Percentiles rank a stretch among this genome's conserved stretches.
Evolutionary conservation across 164 flowering plant species (phyloP).

Genomic region (Paratinospora sagittata): DNA sequence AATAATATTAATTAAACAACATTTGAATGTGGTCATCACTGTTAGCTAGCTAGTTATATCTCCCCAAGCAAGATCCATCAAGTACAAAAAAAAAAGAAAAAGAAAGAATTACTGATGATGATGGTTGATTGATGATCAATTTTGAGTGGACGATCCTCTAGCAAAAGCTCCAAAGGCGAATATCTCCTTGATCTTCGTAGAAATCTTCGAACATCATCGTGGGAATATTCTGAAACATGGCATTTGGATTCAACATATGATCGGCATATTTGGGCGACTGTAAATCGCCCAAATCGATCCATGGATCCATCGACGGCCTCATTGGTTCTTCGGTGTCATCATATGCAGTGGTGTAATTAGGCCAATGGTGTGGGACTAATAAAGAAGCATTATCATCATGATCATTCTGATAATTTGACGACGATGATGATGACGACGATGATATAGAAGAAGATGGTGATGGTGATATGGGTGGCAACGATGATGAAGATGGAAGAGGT

Average conservation of each 20-base stretch:
- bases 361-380: slow-evolving; percentile 7
- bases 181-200: slow-evolving; percentile 22
- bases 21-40: slow-evolving; percentile 7
- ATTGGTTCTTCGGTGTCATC: slow-evolving; percentile 10
- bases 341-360: slow-evolving; percentile 7
- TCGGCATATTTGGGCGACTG: slow-evolving; percentile 22
- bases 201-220: slow-evolving; percentile 17
- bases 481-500: slow-evolving; percentile 3
- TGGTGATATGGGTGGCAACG: neutral
- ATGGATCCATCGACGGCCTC: slow-evolving; percentile 8
- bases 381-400: slow-evolving; percentile 6
- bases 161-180: slow-evolving; percentile 32
- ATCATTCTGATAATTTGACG: slow-evolving; percentile 14
- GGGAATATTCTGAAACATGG: slow-evolving; percentile 4
- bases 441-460: slow-evolving; percentile 12
- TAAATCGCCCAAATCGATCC: slow-evolving; percentile 18
- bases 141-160: slow-evolving; percentile 66
- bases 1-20: slow-evolving; percentile 5
- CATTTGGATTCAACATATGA: slow-evolving; percentile 14
- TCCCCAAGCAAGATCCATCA: neutral
- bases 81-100: neutral
- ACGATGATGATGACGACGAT: slow-evolving; percentile 13
- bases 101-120: slow-evolving; percentile 4
- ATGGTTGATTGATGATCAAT: neutral
- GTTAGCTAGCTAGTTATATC: slow-evolving; percentile 24